Percentiles rank a stretch among this genome's conserved stretches.
phyloP scores from a whole-genome alignment of 805 yeast genomes.

The Nakazawaea pomicola region DNA sequence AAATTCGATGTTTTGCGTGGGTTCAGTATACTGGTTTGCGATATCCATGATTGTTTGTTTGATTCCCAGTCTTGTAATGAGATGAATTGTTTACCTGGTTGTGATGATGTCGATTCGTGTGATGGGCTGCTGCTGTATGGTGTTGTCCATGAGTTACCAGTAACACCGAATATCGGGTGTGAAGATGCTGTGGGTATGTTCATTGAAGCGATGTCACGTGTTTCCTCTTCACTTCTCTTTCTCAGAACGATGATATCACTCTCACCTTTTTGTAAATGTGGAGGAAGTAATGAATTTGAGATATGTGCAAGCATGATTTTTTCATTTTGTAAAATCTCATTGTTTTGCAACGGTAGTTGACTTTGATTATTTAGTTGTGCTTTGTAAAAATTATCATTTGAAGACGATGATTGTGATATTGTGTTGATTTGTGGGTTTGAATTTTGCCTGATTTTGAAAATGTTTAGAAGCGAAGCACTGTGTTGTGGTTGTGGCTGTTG shows the following conservation, averaged over 20 bases:
- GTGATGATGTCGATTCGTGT: too few species aligned
- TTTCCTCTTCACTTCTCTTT: background rate
- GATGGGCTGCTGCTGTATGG: too few species aligned
- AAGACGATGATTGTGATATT: background rate
- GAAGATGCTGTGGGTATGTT: too few species aligned
- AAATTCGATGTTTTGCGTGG: too few species aligned
- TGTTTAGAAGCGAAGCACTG: background rate
- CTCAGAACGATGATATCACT: conserved; percentile 6
- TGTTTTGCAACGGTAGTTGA: background rate
- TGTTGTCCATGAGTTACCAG: background rate
- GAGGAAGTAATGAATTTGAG: conserved; percentile 12
- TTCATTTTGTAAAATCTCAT: conserved; percentile 7
- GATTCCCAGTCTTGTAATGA: conserved; percentile 12
- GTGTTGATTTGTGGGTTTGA: background rate
- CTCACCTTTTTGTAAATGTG: conserved; percentile 13
- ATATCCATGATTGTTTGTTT: conserved; percentile 4
- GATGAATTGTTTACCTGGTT: background rate
- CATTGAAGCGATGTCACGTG: too few species aligned
- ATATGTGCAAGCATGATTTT: conserved; percentile 3
- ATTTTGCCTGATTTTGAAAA: conserved; percentile 5
- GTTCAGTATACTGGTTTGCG: too few species aligned
- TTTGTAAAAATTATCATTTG: background rate
- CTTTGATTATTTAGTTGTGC: too few species aligned
- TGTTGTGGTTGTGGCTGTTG: background rate
- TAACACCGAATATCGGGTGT: too few species aligned